These are phyloP conservation scores for Hyparrhenia diplandra DNA, from an alignment of 176 grass and related monocot species.

Conservation along the genomic window DNA sequence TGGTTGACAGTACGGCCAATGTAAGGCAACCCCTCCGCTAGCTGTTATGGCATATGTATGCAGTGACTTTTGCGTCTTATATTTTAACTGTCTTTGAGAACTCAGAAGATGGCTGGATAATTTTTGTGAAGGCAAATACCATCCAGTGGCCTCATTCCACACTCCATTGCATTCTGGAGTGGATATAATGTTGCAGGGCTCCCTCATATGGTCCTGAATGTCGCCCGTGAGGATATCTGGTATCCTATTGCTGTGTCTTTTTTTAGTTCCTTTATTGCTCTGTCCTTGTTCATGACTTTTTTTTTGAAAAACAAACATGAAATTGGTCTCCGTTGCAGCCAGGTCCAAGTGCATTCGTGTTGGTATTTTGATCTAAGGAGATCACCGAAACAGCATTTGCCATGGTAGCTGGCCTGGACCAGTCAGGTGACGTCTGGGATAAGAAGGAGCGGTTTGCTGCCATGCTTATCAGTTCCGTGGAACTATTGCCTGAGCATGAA, in stretches of 20 bases:
- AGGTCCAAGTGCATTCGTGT: not conserved
- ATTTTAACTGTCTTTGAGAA: not conserved
- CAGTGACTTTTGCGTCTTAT: not conserved
- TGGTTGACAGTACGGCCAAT: not conserved
- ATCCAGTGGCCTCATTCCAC: not conserved
- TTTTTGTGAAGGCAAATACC: not conserved
- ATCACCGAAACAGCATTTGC: not conserved
- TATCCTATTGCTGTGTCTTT: not conserved
- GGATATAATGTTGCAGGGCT: not conserved
- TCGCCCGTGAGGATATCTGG: not conserved
- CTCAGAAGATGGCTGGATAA: not conserved
- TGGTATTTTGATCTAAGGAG: not conserved
- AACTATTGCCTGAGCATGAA: not conserved
- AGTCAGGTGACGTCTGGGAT: not conserved
- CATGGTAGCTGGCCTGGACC: not conserved
- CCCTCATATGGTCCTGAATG: not conserved
- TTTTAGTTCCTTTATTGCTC: not conserved
- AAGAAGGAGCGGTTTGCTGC: not conserved
- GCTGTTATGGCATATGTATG: slow-evolving; percentile 6
- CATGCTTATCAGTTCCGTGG: not conserved
- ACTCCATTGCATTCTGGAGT: not conserved
- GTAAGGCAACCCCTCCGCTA: not conserved
- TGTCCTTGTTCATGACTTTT: not conserved
- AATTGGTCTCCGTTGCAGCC: not conserved
- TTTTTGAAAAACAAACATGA: too few relatives aligned